Conservation (phyloP, 441 rosid species). For the Corymbia citriodora region DNA sequence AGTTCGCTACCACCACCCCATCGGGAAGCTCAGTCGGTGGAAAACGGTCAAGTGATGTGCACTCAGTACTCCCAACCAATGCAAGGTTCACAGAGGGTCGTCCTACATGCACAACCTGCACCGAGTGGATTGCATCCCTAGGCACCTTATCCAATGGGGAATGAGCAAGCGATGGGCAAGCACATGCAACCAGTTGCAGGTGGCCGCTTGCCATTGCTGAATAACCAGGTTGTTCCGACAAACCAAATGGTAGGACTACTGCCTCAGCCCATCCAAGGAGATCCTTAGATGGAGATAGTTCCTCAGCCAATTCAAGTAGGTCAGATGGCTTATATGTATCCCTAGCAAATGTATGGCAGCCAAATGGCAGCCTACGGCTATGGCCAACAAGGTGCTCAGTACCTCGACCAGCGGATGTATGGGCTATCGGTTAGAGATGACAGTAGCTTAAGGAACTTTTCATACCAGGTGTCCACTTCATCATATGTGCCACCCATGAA, state of each 20-base stretch:
- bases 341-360: slow-evolving; percentile 69
- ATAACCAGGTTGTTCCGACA: slow-evolving; percentile 18
- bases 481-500: slow-evolving; percentile 55
- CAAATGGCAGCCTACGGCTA: slow-evolving; percentile 78
- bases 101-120: slow-evolving; percentile 36
- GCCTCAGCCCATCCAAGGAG: slow-evolving; percentile 42
- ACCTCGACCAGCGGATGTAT: slow-evolving; percentile 71
- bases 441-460: slow-evolving; percentile 28
- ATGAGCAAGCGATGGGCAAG: slow-evolving; percentile 49
- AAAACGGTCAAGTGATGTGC: slow-evolving; percentile 47
- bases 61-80: slow-evolving; percentile 57
- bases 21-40: slow-evolving; percentile 87
- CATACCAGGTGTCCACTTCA: slow-evolving; percentile 51
- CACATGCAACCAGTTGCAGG: slow-evolving; percentile 52
- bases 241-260: slow-evolving; percentile 35
- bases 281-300: slow-evolving; percentile 43
- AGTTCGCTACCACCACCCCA: slow-evolving; percentile 89
- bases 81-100: slow-evolving; percentile 46
- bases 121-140: slow-evolving; percentile 39
- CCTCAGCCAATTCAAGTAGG: slow-evolving; percentile 51
- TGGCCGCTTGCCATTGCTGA: slow-evolving; percentile 21
- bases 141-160: slow-evolving; percentile 33
- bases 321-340: slow-evolving; percentile 51
- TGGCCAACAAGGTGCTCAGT: slow-evolving; percentile 49
- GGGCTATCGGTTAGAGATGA: slow-evolving; percentile 71